A percentile compares a stretch with the other conserved stretches of the same genome.
Conservation (phyloP, 495 filamentous ascomycete species). For the Aspergillus kassunensis region DNA sequence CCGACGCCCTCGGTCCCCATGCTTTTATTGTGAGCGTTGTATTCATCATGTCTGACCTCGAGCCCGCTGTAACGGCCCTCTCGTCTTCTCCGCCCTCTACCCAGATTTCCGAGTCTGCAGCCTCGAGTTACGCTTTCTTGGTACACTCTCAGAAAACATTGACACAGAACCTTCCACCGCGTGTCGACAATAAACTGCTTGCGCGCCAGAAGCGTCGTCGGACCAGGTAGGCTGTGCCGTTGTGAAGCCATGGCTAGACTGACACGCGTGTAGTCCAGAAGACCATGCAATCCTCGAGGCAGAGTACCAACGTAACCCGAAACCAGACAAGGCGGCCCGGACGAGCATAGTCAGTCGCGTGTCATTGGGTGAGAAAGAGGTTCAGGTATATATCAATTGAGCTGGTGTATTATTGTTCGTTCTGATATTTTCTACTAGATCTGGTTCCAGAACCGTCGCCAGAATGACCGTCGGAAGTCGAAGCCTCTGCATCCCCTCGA, state of each 20-base stretch:
- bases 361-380: slow-evolving; percentile 91
- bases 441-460: slow-evolving; percentile 98
- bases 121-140: slow-evolving; percentile 58
- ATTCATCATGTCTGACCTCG: slow-evolving; percentile 36
- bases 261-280: slow-evolving; percentile 58
- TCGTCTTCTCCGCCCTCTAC: slow-evolving; percentile 38
- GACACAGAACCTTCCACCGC: slow-evolving; percentile 56
- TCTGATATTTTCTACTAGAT: slow-evolving; percentile 56
- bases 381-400: slow-evolving; percentile 67
- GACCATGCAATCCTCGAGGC: slow-evolving; percentile 89
- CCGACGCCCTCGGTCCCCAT: slow-evolving; percentile 9
- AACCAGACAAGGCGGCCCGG: slow-evolving; percentile 88
- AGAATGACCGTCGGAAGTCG: slow-evolving; percentile 87
- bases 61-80: slow-evolving; percentile 27
- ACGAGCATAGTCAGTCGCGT: slow-evolving; percentile 79
- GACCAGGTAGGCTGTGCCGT: slow-evolving; percentile 48
- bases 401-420: slow-evolving; percentile 15
- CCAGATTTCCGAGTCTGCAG: slow-evolving; percentile 33
- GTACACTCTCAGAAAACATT: slow-evolving; percentile 66
- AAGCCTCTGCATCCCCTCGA: slow-evolving; percentile 82
- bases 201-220: slow-evolving; percentile 65
- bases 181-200: slow-evolving; percentile 64
- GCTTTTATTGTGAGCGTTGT: slow-evolving; percentile 14
- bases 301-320: slow-evolving; percentile 79
- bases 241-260: neutral